A percentile compares a stretch with the other conserved stretches of the same genome.
Evolutionary conservation across 1,284 basidiomycete genomes (phyloP).

Genomic region (Athelia sp.): DNA sequence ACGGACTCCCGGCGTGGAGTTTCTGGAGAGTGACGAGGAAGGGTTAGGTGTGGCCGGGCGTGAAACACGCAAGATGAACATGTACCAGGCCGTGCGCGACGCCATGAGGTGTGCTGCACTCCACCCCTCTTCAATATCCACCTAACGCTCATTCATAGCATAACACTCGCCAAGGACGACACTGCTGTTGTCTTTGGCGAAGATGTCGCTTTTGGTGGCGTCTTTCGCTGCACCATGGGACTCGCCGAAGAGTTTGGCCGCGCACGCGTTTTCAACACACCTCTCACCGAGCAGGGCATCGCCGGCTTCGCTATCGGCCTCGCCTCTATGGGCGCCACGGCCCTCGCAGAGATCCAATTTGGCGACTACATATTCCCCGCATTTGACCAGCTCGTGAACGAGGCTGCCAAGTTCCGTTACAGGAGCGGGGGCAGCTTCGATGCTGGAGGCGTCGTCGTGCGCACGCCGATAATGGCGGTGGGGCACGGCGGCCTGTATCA

Average conservation of each 20-base stretch:
- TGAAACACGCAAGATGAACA: conserved; percentile 87
- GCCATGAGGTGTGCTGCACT: conserved; percentile 63
- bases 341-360: conserved; percentile 92
- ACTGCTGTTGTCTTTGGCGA: conserved; percentile 90
- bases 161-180: conserved; percentile 81
- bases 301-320: conserved; percentile 93
- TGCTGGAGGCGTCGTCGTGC: conserved; percentile 83
- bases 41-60: conserved; percentile 57
- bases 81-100: conserved; percentile 87
- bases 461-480: conserved; percentile 86
- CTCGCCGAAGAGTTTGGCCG: conserved; percentile 90
- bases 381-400: conserved; percentile 93
- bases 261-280: conserved; percentile 94
- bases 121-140: not conserved
- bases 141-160: too few relatives aligned
- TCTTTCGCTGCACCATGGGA: conserved; percentile 89
- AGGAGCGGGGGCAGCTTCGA: conserved; percentile 83
- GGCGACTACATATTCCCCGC: conserved; percentile 87
- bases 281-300: conserved; percentile 91
- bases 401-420: conserved; percentile 92
- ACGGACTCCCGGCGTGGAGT: conserved; percentile 66
- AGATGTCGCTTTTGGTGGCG: conserved; percentile 91
- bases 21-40: conserved; percentile 57
- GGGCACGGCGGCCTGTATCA: conserved; percentile 94
- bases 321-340: conserved; percentile 90